Evolutionary conservation across 306 rosid species (phyloP).

Genomic region (Pyrus betulifolia): DNA sequence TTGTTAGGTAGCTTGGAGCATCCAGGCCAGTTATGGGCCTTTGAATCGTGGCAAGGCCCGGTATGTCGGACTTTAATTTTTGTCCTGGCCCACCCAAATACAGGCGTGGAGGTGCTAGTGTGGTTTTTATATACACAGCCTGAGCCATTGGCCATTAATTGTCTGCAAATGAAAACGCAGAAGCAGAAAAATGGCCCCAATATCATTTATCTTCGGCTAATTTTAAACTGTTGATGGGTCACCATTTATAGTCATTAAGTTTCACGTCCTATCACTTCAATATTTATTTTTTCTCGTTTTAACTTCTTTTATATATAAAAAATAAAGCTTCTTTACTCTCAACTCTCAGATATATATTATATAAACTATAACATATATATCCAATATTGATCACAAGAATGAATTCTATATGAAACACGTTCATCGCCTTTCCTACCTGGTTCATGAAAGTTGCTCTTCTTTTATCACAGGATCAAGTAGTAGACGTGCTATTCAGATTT

Average conservation of each 20-base stretch:
- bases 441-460: not conserved
- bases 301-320: not conserved
- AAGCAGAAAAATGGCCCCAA: not conserved
- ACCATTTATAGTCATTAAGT: not conserved
- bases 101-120: not conserved
- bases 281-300: conserved; percentile 8
- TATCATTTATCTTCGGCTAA: not conserved
- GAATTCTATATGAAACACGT: not conserved
- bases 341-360: not conserved
- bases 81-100: not conserved
- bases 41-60: too few relatives aligned
- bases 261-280: conserved; percentile 7
- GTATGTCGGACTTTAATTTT: not conserved
- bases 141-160: not conserved
- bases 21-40: not conserved
- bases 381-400: not conserved
- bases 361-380: not conserved
- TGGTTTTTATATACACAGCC: not conserved
- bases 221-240: conserved; percentile 15
- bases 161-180: not conserved
- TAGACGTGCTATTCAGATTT: too few relatives aligned
- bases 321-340: not conserved
- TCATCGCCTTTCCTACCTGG: not conserved
- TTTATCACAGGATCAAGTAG: not conserved
- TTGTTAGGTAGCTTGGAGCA: not conserved